Conservation (phyloP, 2,329 filamentous ascomycete genomes). For the Trichoderma afroharzianum region DNA sequence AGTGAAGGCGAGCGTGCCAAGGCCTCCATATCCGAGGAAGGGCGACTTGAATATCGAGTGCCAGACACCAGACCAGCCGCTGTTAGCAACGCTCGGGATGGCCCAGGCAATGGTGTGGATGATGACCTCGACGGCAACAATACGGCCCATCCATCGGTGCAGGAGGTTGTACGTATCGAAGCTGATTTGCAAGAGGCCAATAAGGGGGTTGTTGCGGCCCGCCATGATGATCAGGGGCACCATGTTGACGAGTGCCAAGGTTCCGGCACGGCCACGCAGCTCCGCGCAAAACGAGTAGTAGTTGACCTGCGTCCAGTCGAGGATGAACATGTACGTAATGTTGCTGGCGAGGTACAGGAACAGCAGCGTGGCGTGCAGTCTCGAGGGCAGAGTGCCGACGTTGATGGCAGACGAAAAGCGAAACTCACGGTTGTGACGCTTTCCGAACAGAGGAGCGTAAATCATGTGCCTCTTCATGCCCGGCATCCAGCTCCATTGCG, state of each 20-base stretch:
- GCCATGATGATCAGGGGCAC: slow-evolving; percentile 86
- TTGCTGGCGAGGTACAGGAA: slow-evolving; percentile 58
- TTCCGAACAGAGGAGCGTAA: slow-evolving; percentile 60
- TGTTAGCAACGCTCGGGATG: slow-evolving; percentile 64
- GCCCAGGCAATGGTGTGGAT: slow-evolving; percentile 72
- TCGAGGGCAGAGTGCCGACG: slow-evolving; percentile 60
- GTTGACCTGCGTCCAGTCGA: slow-evolving; percentile 58
- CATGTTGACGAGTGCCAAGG: slow-evolving; percentile 83
- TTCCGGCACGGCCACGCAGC: slow-evolving; percentile 79
- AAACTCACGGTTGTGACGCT: slow-evolving; percentile 66
- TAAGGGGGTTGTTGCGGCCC: slow-evolving; percentile 89
- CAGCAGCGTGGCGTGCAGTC: slow-evolving; percentile 59
- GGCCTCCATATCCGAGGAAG: slow-evolving; percentile 64
- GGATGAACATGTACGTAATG: slow-evolving; percentile 57
- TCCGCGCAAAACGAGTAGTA: slow-evolving; percentile 69
- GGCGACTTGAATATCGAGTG: slow-evolving; percentile 53
- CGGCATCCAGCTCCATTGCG: slow-evolving; percentile 59
- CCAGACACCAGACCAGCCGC: slow-evolving; percentile 58
- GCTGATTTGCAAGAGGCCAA: slow-evolving; percentile 74
- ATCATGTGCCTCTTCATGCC: slow-evolving; percentile 57
- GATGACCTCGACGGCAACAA: slow-evolving; percentile 64
- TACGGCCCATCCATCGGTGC: slow-evolving; percentile 71
- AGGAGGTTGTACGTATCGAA: slow-evolving; percentile 90
- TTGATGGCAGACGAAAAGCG: slow-evolving; percentile 57
- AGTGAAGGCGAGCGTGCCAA: slow-evolving; percentile 58